Evolutionary conservation across 192 early-diverging fungal species (phyloP), one percentile per base, ranked within the genome.

Genomic region (Entomortierella chlamydospora): DNA sequence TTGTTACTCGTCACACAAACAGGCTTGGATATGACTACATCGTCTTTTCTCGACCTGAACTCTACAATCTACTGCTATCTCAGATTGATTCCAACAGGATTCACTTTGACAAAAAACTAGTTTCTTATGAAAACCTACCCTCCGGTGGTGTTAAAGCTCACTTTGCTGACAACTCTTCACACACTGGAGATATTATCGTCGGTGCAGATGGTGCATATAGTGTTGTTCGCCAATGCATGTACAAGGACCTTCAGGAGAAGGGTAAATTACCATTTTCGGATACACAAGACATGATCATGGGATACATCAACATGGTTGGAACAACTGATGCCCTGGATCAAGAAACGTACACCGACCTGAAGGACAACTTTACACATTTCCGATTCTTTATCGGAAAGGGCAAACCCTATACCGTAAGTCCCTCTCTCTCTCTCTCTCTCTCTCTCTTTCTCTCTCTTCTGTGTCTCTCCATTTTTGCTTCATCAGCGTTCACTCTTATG

Each of bases 151-250:
- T 66, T 12, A 50, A 33, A 11, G 54, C 66, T 52, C 25, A 52
- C 13, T 74, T 41, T 41, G 47, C 72, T 1, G 72, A 74, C 58
- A 56, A 61, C 56, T 28, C 58, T 7, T 56, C 72, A 25, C 67
- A 67, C 13, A 25, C 28, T 17, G 72, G 64, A 12, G 72, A 74
- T 26, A 67, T 74, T 20, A 25, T 74, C 22, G 58, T 74, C 25
- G 72, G 72, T 29, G 72, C 72, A 26, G 72, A 74, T 58, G 72
- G 72, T 39, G 72, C 72, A 9, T 61, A 74, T 51, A 61, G 57
- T 59, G 72, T 57, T 6, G 64, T 67, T 23, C 63, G 72, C 30
- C 64, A 74, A 33, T 47, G 43, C 4, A 12, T 74, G 0, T 74
- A 74, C 26, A n/a, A 41, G 6, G 20, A 50, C 8, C 2, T 74